Evolutionary conservation across 306 rosid genomes (phyloP).

Genomic region (Alnus glutinosa): DNA sequence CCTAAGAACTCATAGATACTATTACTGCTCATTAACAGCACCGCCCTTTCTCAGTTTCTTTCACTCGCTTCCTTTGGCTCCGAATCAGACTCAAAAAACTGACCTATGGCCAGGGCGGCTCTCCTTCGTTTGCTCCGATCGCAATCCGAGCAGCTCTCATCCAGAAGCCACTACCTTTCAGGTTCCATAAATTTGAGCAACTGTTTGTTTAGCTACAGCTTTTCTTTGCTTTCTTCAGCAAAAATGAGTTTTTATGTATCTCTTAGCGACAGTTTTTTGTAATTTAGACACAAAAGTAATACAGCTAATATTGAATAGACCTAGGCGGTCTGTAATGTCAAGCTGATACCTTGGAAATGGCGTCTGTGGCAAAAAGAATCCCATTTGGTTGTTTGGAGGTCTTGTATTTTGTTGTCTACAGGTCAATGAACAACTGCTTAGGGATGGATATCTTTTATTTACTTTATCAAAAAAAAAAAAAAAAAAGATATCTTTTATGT

Average conservation of each 20-base stretch:
- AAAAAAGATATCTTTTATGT: background rate
- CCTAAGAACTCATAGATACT: no score
- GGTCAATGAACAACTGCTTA: no score
- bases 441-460: no score
- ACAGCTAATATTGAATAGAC: background rate
- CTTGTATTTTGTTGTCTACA: background rate
- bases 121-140: slow-evolving; percentile 60
- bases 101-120: slow-evolving; percentile 62
- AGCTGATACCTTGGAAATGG: background rate
- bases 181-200: slow-evolving; percentile 35
- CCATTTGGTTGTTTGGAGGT: background rate
- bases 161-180: slow-evolving; percentile 28
- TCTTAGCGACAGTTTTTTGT: background rate
- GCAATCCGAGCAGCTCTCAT: slow-evolving; percentile 37
- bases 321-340: background rate
- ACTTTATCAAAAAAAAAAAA: no score
- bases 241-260: background rate
- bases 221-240: background rate
- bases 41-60: no score
- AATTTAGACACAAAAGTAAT: background rate
- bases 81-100: background rate
- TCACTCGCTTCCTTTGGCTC: background rate
- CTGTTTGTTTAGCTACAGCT: no score
- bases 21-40: no score
- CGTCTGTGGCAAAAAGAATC: background rate